phyloP scores from a whole-genome alignment of 306 rosid genomes.

The Begonia peltatifolia region DNA sequence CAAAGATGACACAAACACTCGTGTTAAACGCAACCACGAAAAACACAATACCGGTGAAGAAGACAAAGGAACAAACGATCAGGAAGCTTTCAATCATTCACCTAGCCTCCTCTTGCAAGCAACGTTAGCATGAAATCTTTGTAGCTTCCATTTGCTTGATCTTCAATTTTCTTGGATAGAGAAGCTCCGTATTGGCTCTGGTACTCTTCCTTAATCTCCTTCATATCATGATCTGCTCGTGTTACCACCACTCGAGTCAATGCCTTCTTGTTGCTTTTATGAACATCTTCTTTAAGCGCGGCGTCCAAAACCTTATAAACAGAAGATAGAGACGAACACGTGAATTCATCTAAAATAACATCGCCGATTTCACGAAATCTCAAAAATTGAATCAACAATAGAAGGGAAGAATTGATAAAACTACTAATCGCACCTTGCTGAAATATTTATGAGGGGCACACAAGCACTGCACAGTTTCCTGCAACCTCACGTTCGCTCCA shows the following conservation, averaged over 20 bases:
- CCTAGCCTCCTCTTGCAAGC: constrained; percentile 37
- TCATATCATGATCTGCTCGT: constrained; percentile 63
- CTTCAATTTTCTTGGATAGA: constrained; percentile 42
- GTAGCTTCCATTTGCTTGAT: constrained; percentile 50
- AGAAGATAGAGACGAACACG: neutral
- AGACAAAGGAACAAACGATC: no score
- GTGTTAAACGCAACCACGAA: neutral
- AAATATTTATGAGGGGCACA: constrained; percentile 52
- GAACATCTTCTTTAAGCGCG: constrained; percentile 39
- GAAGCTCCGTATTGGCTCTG: constrained; percentile 34
- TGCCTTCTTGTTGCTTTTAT: constrained; percentile 45
- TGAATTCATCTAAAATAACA: neutral
- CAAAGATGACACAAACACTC: neutral
- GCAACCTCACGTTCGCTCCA: constrained; percentile 30
- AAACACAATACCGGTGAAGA: constrained; percentile 1
- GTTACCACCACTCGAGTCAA: constrained; percentile 76
- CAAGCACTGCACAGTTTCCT: constrained; percentile 60
- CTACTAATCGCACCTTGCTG: constrained; percentile 36
- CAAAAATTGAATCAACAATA: neutral
- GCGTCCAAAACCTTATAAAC: constrained; percentile 36
- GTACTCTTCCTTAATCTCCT: constrained; percentile 45
- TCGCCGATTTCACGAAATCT: no score
- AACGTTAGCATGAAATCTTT: constrained; percentile 76
- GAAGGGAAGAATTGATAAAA: neutral
- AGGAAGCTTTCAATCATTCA: neutral